Evolutionary conservation across 2,329 filamentous ascomycete genomes (phyloP), one percentile per base, ranked within the genome.

Genomic region (Aspergillus sp.): DNA sequence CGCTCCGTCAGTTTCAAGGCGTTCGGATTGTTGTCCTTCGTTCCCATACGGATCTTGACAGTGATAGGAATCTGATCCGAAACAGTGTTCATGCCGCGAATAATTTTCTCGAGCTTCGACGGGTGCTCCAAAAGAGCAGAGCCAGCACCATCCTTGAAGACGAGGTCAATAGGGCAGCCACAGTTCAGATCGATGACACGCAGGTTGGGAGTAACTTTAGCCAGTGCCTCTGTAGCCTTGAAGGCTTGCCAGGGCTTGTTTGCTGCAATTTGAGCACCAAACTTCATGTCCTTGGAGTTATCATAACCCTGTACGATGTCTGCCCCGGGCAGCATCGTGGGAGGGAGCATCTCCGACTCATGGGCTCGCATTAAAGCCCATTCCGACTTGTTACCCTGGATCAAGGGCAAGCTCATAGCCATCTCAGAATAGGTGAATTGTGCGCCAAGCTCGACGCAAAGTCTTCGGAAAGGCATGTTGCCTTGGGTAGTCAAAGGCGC

Each of bases 391-490:
- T 90, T 86, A 38, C 95, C 95, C 75, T 97, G 92, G 5, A 99
- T 84, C 44, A 99, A 79, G 8, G 94, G 93, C 76, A 96, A 81
- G 27, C 91, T 88, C 85, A 99, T 90, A 3, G 94, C 95, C 95
- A 99, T 99, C 77, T 99, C 95, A 0, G 94, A 98, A 81, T 96
- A 99, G 0, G 95, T 99, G 52, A 96, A 83, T 72, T 97, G 90
- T 27, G 92, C 93, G 38, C 95, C 95, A 23, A 98, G 84, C 58
- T 93, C 90, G 11, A 92, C 88, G 71, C 93, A 97, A 30, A 99
- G 85, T 53, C 95, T 87, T 59, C 95, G 89, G 81, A 96, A 99
- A 1, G 95, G 95, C 51, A 98, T 83, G 70, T 99, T 99, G 49
- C 95, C 95, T 78, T 98, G 95, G 0, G 95, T 99, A 1, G 95